Evolutionary conservation across 2,329 filamentous ascomycete genomes (phyloP).

Genomic region (Elsinoe necatrix): DNA sequence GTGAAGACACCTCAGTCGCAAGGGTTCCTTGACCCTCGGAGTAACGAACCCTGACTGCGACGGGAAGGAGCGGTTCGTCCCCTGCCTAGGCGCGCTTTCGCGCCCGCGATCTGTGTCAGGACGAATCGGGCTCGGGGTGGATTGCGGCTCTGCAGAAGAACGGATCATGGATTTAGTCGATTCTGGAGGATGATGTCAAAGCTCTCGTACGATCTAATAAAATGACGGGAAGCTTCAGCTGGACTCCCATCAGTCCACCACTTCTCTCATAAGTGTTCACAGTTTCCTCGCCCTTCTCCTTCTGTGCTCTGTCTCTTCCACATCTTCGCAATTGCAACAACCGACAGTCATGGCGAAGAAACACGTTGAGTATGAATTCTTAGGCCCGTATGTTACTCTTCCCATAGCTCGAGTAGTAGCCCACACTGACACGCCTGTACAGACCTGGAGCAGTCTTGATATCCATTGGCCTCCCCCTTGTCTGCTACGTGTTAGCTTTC

Average conservation of each 20-base stretch:
- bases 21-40: background rate
- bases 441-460: slow-evolving; percentile 71
- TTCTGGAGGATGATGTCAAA: background rate
- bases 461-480: slow-evolving; percentile 68
- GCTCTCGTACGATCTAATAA: slow-evolving; percentile 1
- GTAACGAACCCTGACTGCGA: background rate
- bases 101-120: background rate
- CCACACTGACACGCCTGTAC: slow-evolving; percentile 6
- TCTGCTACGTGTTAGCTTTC: slow-evolving; percentile 73
- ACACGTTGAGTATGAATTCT: slow-evolving; percentile 39
- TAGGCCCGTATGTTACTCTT: slow-evolving; percentile 38
- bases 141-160: background rate
- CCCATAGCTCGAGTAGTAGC: background rate
- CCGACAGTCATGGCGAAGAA: slow-evolving; percentile 17
- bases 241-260: background rate
- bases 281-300: background rate
- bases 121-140: background rate
- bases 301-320: background rate
- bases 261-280: background rate
- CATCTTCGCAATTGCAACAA: background rate
- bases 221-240: background rate
- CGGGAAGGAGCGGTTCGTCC: slow-evolving; percentile 1
- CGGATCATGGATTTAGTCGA: slow-evolving; percentile 2
- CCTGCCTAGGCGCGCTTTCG: background rate
- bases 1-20: background rate